phyloP scores from a whole-genome alignment of 495 filamentous ascomycete species.

The Penicillium cosmopolitanum region DNA sequence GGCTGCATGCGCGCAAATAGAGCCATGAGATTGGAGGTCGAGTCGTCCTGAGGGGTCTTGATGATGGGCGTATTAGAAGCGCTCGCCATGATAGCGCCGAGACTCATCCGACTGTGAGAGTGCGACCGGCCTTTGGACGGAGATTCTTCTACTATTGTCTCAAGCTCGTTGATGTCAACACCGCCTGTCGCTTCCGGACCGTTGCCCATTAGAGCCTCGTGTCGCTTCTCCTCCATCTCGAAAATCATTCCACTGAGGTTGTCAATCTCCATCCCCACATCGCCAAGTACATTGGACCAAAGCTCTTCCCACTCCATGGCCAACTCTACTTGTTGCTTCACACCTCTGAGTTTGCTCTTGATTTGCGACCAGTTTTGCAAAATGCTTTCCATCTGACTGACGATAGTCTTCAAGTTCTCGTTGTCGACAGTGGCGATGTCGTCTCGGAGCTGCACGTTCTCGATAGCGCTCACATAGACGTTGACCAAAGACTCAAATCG shows the following conservation, averaged over 20 bases:
- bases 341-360: constrained; percentile 68
- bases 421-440: constrained; percentile 73
- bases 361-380: constrained; percentile 83
- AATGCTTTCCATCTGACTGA: constrained; percentile 85
- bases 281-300: constrained; percentile 89
- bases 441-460: constrained; percentile 77
- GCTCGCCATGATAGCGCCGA: constrained; percentile 59
- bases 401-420: constrained; percentile 69
- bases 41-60: constrained; percentile 71
- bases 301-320: constrained; percentile 99
- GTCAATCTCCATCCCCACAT: constrained; percentile 90
- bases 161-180: constrained; percentile 85
- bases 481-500: constrained; percentile 85
- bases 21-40: constrained; percentile 71
- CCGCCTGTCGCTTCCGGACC: constrained; percentile 55
- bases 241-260: constrained; percentile 81
- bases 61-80: constrained; percentile 62
- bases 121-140: constrained; percentile 56
- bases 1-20: constrained; percentile 96
- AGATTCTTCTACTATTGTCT: constrained; percentile 91
- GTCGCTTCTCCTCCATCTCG: constrained; percentile 93
- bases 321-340: constrained; percentile 90
- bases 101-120: constrained; percentile 66
- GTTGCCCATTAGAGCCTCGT: constrained; percentile 68
- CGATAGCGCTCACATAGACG: constrained; percentile 89